Base-by-base conservation (phyloP, 1,139 yeast genomes). In the Casaregolazyma lundiana region DNA sequence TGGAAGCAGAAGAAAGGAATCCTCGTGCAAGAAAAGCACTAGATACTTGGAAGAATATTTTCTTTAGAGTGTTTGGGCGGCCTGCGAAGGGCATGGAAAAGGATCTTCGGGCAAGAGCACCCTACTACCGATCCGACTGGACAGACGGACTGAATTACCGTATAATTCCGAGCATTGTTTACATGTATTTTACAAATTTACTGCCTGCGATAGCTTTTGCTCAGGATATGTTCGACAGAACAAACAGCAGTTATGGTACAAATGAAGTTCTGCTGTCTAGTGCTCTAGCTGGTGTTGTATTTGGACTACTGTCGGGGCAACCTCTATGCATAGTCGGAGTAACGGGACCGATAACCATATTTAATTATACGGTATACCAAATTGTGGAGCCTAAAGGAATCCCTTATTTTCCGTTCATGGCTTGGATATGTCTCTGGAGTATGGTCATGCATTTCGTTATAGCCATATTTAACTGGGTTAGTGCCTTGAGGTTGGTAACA, bases 321-420 rank as follows among this genome's bases (percentile, higher is more conserved):
- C 97, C 98, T 0, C 67, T 92, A 32, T 87, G 96, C 59, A 86
- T 92, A 29, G 97, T 92, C n/a, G 98, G 98, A 2, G 97, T 92
- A 3, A 92, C 98, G 0, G 97, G 45, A 1, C 97, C 97, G 0
- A 82, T 92, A 11, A 72, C 95, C 2, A 89, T 92, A 49, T 90
- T 92, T 72, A 86, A 88, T 62, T 88, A 88, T 58, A 90, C 97
- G 0, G 92, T 92, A 1, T 92, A 85, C 63, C 88, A 87, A 50
- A 76, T 92, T 40, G 78, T 92, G 26, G 71, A 71, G 37, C 82
- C 86, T 0, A 57, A 63, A 35, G 83, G 81, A 4, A 79, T 81
- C 0, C 84, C 86, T 0, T 92, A 78, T 62, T 87, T 92, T 65
- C 89, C 92, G 19, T 92, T 92, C 63, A 90, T 92, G 96, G 84